Evolutionary conservation across 169 alveolate species (phyloP).

Genomic region (Plasmodium vinckei): DNA sequence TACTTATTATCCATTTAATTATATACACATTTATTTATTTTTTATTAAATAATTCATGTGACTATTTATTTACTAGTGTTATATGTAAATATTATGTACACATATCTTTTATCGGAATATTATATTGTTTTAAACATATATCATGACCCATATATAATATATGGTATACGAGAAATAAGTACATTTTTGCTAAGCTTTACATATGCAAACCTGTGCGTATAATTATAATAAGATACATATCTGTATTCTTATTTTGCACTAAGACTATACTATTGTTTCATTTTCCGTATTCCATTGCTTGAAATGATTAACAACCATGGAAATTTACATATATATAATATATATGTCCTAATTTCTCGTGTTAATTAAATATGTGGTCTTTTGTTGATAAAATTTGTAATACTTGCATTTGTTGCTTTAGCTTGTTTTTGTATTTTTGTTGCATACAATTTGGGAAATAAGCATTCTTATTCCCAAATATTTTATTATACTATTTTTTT

Average conservation of each 20-base stretch:
- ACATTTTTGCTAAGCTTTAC: constrained; percentile 16
- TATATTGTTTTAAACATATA: not conserved
- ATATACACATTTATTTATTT: too few relatives aligned
- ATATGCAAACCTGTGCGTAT: constrained; percentile 70
- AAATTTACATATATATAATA: not conserved
- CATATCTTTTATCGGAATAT: not conserved
- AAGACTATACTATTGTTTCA: too few relatives aligned
- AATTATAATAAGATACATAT: constrained; percentile 20
- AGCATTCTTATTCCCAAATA: not conserved
- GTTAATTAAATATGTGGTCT: constrained; percentile 10
- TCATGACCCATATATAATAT: not conserved
- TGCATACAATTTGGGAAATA: too few relatives aligned
- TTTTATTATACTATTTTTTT: constrained; percentile 19
- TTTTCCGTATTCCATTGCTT: too few relatives aligned
- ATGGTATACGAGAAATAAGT: not conserved
- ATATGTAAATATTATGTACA: too few relatives aligned
- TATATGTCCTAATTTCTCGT: not conserved
- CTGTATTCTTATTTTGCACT: not conserved
- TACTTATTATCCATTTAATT: too few relatives aligned
- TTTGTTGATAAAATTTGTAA: constrained; percentile 42
- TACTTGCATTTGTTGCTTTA: constrained; percentile 44
- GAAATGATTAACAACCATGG: too few relatives aligned
- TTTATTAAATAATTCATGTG: too few relatives aligned
- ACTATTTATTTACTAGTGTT: too few relatives aligned
- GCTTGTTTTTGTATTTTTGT: constrained; percentile 5